phyloP scores from a whole-genome alignment of 208 protist species.

The Trypanosoma scelopori region DNA sequence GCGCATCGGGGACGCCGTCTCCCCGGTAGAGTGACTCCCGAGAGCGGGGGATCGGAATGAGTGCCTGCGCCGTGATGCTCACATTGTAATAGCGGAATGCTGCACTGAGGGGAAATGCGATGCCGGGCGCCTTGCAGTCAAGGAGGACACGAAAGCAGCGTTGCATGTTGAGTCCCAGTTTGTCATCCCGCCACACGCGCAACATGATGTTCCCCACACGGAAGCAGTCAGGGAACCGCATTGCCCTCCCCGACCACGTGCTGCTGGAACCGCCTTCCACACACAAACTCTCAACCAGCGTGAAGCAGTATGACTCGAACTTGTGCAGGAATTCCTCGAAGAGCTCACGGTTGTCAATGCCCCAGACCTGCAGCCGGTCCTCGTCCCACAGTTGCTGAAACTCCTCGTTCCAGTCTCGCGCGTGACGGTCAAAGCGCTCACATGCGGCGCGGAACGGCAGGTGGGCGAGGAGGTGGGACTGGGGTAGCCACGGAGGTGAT shows the following conservation, averaged over 20 bases:
- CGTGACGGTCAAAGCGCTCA: conserved; percentile 28
- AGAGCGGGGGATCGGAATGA: conserved; percentile 16
- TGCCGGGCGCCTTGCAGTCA: not conserved
- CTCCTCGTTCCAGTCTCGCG: conserved; percentile 61
- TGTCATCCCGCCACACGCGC: conserved; percentile 44
- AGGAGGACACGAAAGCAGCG: conserved; percentile 43
- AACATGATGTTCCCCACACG: conserved; percentile 60
- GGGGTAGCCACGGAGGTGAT: conserved; percentile 4
- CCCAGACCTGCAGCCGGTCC: conserved; percentile 22
- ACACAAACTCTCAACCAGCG: conserved; percentile 32
- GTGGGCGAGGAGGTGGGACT: conserved; percentile 32
- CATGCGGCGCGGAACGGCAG: conserved; percentile 32
- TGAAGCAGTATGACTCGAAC: conserved; percentile 42
- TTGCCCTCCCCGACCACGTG: not conserved
- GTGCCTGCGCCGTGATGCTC: conserved; percentile 21
- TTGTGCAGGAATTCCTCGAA: conserved; percentile 35
- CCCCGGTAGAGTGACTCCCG: conserved; percentile 19
- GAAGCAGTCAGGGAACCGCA: conserved; percentile 15
- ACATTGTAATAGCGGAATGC: conserved; percentile 21
- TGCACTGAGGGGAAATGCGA: conserved; percentile 17
- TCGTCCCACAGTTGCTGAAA: conserved; percentile 48
- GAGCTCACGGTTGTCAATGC: conserved; percentile 6
- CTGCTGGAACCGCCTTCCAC: not conserved
- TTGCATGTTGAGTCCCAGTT: conserved; percentile 56
- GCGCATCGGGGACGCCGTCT: conserved; percentile 10